A percentile compares a stretch with the other conserved stretches of the same genome.
phyloP scores from a whole-genome alignment of 2,329 filamentous ascomycete genomes.

The Diaporthe capsici region DNA sequence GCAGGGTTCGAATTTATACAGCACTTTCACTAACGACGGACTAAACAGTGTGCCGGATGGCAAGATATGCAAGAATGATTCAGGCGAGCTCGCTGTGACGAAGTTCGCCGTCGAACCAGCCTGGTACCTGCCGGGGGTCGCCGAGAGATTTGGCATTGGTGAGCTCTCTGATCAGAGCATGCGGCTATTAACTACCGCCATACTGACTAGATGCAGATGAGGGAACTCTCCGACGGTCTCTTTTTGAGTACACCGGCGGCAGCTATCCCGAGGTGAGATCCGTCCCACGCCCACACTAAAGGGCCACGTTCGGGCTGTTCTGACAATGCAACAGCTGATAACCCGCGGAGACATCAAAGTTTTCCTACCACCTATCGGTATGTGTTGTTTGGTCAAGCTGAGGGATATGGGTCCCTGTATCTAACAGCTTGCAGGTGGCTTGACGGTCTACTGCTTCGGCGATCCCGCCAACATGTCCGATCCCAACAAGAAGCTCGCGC shows the following conservation, averaged over 20 bases:
- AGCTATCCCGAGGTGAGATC: slow-evolving; percentile 84
- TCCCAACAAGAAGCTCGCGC: slow-evolving; percentile 81
- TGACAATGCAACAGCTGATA: slow-evolving; percentile 72
- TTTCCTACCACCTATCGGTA: slow-evolving; percentile 93
- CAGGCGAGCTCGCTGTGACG: slow-evolving; percentile 90
- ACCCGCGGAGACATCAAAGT: slow-evolving; percentile 95
- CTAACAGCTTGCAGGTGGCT: slow-evolving; percentile 69
- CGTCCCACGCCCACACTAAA: slow-evolving; percentile 43
- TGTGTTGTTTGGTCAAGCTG: neutral
- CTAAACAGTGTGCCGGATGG: slow-evolving; percentile 76
- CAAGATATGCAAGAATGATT: slow-evolving; percentile 89
- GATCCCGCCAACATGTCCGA: slow-evolving; percentile 95
- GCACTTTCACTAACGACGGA: slow-evolving; percentile 37
- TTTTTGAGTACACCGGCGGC: slow-evolving; percentile 96
- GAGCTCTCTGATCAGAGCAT: slow-evolving; percentile 47
- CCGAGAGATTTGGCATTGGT: slow-evolving; percentile 93
- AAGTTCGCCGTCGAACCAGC: slow-evolving; percentile 98
- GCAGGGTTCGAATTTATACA: neutral
- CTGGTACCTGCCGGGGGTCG: slow-evolving; percentile 89
- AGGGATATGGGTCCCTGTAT: slow-evolving; percentile 34
- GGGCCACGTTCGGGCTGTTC: neutral
- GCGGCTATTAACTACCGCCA: neutral
- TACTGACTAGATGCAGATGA: slow-evolving; percentile 73
- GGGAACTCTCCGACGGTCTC: slow-evolving; percentile 83
- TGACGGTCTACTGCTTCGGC: slow-evolving; percentile 98